These are phyloP conservation scores for Leptoxyphium fumago DNA, from an alignment of 2,329 filamentous ascomycete species.

Conservation along the genomic window DNA sequence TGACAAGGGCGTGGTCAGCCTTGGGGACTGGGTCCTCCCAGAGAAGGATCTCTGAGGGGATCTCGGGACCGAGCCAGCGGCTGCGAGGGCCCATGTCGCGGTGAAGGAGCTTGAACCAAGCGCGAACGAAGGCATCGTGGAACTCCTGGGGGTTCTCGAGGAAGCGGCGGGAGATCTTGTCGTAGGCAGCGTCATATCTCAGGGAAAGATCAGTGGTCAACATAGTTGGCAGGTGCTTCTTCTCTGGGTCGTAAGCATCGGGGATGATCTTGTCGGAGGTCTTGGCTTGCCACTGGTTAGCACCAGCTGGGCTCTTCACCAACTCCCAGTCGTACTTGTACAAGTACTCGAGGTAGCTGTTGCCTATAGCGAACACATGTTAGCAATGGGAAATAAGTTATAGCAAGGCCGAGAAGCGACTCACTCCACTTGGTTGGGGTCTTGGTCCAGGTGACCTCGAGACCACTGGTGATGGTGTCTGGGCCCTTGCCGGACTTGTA, in stretches of 20 bases:
- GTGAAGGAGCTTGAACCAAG: slow-evolving; percentile 75
- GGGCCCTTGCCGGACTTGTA: slow-evolving; percentile 52
- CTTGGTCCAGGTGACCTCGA: slow-evolving; percentile 68
- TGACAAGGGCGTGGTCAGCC: slow-evolving; percentile 42
- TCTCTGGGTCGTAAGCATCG: slow-evolving; percentile 52
- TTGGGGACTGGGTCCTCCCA: slow-evolving; percentile 64
- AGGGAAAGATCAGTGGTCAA: slow-evolving; percentile 61
- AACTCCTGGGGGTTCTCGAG: slow-evolving; percentile 54
- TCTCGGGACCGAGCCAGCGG: slow-evolving; percentile 61
- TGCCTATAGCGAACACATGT: slow-evolving; percentile 18
- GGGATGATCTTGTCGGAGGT: slow-evolving; percentile 52
- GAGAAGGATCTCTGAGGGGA: slow-evolving; percentile 51
- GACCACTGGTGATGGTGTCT: slow-evolving; percentile 58
- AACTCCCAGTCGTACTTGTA: slow-evolving; percentile 69
- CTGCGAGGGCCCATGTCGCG: slow-evolving; percentile 60
- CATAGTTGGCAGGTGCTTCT: slow-evolving; percentile 65
- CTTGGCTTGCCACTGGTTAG: slow-evolving; percentile 65
- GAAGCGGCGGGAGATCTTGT: slow-evolving; percentile 61
- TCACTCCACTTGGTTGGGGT: slow-evolving; percentile 58
- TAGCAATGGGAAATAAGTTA: too few relatives aligned
- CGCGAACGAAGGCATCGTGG: slow-evolving; percentile 52
- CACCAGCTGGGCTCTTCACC: slow-evolving; percentile 59
- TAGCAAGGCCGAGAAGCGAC: too few relatives aligned
- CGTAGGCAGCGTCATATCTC: slow-evolving; percentile 55
- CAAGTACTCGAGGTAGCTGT: slow-evolving; percentile 59